Evolutionary conservation across 2,329 filamentous ascomycete genomes (phyloP).

Genomic region (Venturia nashicola): DNA sequence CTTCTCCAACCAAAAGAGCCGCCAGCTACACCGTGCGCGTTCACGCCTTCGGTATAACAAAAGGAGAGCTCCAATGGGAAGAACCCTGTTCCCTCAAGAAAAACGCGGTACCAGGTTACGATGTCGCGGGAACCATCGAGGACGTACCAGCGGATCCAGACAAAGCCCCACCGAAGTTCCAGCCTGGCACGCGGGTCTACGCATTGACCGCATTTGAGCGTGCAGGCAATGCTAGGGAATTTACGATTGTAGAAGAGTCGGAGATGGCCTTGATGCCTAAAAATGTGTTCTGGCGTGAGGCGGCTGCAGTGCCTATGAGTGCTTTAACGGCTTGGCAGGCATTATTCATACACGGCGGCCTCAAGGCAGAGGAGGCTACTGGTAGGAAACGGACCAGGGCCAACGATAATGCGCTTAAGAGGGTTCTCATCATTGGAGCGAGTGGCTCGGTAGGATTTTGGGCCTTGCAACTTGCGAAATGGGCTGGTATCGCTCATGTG

Average conservation of each 20-base stretch:
- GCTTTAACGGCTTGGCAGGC: constrained; percentile 10
- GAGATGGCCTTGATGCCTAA: constrained; percentile 7
- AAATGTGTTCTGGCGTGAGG: neutral
- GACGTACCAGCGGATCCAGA: constrained; percentile 19
- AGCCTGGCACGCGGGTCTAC: constrained; percentile 2
- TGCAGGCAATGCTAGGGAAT: constrained; percentile 4
- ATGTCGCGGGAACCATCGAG: constrained; percentile 28
- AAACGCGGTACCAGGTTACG: constrained; percentile 27
- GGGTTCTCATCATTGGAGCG: constrained; percentile 28
- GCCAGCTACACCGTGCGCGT: constrained; percentile 29
- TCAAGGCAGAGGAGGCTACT: constrained; percentile 11
- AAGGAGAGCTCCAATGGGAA: constrained; percentile 33
- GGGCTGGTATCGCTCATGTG: constrained; percentile 24
- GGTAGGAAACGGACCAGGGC: constrained; percentile 5
- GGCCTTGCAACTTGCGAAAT: constrained; percentile 29
- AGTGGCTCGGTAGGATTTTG: constrained; percentile 33
- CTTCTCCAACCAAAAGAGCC: constrained; percentile 14
- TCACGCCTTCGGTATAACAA: constrained; percentile 26
- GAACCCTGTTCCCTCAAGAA: constrained; percentile 16
- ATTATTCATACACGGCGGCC: constrained; percentile 12
- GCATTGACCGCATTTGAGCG: constrained; percentile 6
- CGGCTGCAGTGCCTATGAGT: constrained; percentile 8
- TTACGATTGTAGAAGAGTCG: neutral
- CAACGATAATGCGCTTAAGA: constrained; percentile 21
- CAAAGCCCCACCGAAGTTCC: neutral